phyloP scores from a whole-genome alignment of 768 basidiomycete species.

The Mycena galopus region DNA sequence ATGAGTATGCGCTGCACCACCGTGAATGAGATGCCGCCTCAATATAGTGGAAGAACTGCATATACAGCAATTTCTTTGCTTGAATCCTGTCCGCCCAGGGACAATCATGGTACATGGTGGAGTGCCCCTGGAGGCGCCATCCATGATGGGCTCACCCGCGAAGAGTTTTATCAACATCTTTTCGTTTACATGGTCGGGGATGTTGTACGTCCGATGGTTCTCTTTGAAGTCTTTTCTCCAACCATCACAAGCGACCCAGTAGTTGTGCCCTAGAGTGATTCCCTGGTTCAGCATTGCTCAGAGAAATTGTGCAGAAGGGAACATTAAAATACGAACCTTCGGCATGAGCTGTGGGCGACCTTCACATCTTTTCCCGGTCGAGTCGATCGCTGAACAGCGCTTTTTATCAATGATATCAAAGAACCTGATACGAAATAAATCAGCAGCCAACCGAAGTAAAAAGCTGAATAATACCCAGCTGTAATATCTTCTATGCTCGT shows the following conservation, averaged over 20 bases:
- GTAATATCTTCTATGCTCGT: background rate
- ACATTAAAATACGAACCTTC: background rate
- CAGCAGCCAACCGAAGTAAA: background rate
- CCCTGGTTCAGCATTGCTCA: too few species aligned
- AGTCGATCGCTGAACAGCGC: background rate
- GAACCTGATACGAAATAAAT: background rate
- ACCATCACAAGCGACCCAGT: background rate
- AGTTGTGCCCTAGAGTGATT: background rate
- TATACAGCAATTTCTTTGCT: background rate
- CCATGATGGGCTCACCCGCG: background rate
- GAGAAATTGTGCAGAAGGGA: too few species aligned
- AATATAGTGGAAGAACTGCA: background rate
- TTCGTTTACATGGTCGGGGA: background rate
- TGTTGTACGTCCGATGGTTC: background rate
- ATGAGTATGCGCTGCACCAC: constrained; percentile 9
- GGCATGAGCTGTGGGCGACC: background rate
- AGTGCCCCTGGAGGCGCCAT: background rate
- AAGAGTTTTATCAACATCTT: background rate
- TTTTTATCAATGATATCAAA: background rate
- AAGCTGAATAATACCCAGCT: background rate
- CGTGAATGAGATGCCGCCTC: background rate
- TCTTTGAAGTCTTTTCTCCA: background rate
- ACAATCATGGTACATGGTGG: constrained; percentile 14
- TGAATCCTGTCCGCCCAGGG: constrained; percentile 7
- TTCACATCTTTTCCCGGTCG: background rate